A percentile compares a stretch with the other conserved stretches of the same genome.
These are phyloP conservation scores for Candida pseudofarinosa DNA, from an alignment of 805 yeast species.

Conservation along the genomic window DNA sequence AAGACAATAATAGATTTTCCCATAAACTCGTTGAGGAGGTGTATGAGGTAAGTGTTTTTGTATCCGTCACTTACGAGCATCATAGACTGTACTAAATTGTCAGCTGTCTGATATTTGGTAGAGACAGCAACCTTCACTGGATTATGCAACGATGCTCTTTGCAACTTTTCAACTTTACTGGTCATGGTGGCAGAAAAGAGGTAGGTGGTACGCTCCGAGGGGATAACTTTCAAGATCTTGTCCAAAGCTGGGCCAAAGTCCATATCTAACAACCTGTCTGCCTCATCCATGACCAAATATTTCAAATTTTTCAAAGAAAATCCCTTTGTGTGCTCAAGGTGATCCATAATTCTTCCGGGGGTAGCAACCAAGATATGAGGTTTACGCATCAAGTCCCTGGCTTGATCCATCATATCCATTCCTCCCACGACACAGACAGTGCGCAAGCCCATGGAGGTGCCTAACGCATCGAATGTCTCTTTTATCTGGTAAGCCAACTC, in stretches of 20 bases:
- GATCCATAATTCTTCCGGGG: slow-evolving; percentile 92
- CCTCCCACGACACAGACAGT: slow-evolving; percentile 92
- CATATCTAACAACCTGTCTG: slow-evolving; percentile 91
- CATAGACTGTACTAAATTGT: slow-evolving; percentile 82
- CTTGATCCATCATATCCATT: slow-evolving; percentile 97
- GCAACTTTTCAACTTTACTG: slow-evolving; percentile 88
- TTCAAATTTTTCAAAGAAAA: slow-evolving; percentile 74
- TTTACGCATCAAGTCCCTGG: slow-evolving; percentile 85
- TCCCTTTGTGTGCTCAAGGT: slow-evolving; percentile 87
- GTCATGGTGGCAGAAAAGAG: slow-evolving; percentile 97
- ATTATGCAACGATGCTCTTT: slow-evolving; percentile 81
- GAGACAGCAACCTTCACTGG: slow-evolving; percentile 93
- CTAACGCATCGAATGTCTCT: slow-evolving; percentile 93
- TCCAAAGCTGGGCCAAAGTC: slow-evolving; percentile 95
- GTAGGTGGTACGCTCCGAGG: slow-evolving; percentile 78
- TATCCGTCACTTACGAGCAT: slow-evolving; percentile 90
- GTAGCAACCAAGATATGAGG: slow-evolving; percentile 96
- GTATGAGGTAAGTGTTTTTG: slow-evolving; percentile 82
- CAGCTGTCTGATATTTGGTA: slow-evolving; percentile 86
- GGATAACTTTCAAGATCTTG: slow-evolving; percentile 77
- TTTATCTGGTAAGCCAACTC: slow-evolving; percentile 85
- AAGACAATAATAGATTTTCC: slow-evolving; percentile 89
- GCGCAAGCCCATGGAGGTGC: slow-evolving; percentile 87
- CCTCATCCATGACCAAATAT: slow-evolving; percentile 92
- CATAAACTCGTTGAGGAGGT: slow-evolving; percentile 71